phyloP scores from a whole-genome alignment of 2,329 filamentous ascomycete species.

The Trichoderma breve region DNA sequence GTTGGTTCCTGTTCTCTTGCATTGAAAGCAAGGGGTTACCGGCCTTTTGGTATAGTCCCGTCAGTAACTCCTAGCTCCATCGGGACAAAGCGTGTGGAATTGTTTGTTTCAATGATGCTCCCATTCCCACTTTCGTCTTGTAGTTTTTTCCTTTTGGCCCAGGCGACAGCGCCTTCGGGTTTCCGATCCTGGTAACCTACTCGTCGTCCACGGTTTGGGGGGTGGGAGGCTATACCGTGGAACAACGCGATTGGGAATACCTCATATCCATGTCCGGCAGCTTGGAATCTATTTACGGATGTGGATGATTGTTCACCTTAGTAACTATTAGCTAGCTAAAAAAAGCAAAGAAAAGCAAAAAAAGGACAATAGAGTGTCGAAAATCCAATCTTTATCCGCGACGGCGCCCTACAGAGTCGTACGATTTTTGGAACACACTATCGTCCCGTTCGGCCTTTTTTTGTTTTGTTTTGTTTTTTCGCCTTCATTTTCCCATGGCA shows the following conservation, averaged over 20 bases:
- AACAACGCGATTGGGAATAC: not conserved
- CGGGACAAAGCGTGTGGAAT: not conserved
- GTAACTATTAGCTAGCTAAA: not conserved
- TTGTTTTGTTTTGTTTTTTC: not conserved
- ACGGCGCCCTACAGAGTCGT: conserved; percentile 4
- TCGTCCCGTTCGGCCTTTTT: not conserved
- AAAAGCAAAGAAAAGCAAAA: not conserved
- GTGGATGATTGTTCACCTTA: not conserved
- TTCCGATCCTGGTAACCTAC: not conserved
- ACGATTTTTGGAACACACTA: not conserved
- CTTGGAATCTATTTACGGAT: conserved; percentile 1
- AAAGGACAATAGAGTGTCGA: not conserved
- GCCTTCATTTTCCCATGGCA: not conserved
- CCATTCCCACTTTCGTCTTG: not conserved
- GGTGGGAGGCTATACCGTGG: not conserved
- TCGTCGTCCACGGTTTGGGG: not conserved
- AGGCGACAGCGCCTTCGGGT: not conserved
- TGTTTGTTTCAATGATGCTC: not conserved
- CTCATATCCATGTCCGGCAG: not conserved
- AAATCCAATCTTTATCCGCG: not conserved
- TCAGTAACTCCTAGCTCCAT: not conserved
- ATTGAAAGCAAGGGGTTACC: not conserved
- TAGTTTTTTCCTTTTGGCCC: not conserved
- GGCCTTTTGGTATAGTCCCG: not conserved
- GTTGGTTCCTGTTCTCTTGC: not conserved